These are phyloP conservation scores for Aspergillus ruber DNA, from an alignment of 2,329 filamentous ascomycete species.

Conservation along the genomic window DNA sequence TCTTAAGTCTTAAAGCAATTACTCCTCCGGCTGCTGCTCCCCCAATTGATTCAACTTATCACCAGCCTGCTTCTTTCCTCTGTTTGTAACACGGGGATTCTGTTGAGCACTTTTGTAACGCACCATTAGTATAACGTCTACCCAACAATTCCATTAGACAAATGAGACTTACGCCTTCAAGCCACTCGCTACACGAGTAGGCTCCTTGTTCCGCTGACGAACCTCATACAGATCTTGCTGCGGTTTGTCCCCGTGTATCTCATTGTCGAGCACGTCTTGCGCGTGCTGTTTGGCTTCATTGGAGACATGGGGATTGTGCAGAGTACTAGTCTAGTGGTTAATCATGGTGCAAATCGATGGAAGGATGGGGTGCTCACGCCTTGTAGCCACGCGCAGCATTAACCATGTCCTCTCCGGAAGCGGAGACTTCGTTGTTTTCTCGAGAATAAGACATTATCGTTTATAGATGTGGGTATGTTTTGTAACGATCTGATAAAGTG, in stretches of 20 bases:
- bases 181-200: constrained; percentile 8
- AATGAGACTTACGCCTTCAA: constrained; percentile 13
- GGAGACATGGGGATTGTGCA: constrained; percentile 16
- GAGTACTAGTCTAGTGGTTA: constrained; percentile 2
- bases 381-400: constrained; percentile 16
- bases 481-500: not conserved
- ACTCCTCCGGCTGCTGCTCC: constrained; percentile 3
- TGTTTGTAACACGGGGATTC: constrained; percentile 10
- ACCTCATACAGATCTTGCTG: constrained; percentile 8
- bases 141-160: too few species aligned
- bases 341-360: not conserved
- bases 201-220: constrained; percentile 6
- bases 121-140: not conserved
- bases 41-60: constrained; percentile 14
- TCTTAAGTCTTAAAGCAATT: not conserved
- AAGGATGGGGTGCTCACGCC: constrained; percentile 6
- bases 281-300: constrained; percentile 20
- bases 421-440: constrained; percentile 6
- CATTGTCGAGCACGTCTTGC: constrained; percentile 15
- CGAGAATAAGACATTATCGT: constrained; percentile 7
- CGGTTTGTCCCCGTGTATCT: constrained; percentile 12
- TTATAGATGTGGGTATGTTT: not conserved
- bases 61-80: constrained; percentile 11
- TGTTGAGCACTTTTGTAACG: constrained; percentile 9
- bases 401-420: constrained; percentile 11